phyloP scores from a whole-genome alignment of 1,284 basidiomycete species.

The Ustilago sp. region DNA sequence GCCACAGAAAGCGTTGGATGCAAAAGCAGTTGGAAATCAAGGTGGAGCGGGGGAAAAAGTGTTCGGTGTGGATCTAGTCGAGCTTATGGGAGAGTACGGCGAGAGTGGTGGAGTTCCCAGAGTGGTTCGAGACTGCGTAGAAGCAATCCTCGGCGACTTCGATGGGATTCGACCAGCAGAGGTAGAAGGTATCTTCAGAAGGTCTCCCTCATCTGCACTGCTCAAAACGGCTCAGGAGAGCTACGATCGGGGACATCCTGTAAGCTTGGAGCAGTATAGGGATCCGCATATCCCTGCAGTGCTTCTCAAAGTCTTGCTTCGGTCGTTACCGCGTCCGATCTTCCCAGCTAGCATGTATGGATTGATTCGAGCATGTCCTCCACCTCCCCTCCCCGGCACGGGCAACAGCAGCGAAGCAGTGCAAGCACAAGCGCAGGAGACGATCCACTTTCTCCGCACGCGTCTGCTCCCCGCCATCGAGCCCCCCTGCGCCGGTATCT shows the following conservation, averaged over 20 bases:
- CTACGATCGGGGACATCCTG: conserved; percentile 84
- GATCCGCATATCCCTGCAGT: conserved; percentile 85
- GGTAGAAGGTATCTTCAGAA: conserved; percentile 82
- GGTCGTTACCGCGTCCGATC: conserved; percentile 80
- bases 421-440: conserved; percentile 72
- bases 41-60: conserved; percentile 77
- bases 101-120: conserved; percentile 82
- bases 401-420: background rate
- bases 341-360: conserved; percentile 79
- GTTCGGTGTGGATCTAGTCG: conserved; percentile 82
- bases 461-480: conserved; percentile 75
- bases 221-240: conserved; percentile 81
- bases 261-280: conserved; percentile 78
- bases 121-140: conserved; percentile 81
- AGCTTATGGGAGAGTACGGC: conserved; percentile 81
- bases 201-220: conserved; percentile 79
- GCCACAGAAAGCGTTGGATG: background rate
- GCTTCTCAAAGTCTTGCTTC: conserved; percentile 83
- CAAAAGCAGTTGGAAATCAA: conserved; percentile 6
- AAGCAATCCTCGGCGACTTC: conserved; percentile 72
- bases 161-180: conserved; percentile 73
- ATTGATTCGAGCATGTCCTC: conserved; percentile 77
- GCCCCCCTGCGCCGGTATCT: conserved; percentile 77
- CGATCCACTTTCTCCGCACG: conserved; percentile 49
- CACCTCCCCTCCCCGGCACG: conserved; percentile 11